phyloP scores from a whole-genome alignment of 1,139 yeast genomes.

The Debaryomyces subglobosus region DNA sequence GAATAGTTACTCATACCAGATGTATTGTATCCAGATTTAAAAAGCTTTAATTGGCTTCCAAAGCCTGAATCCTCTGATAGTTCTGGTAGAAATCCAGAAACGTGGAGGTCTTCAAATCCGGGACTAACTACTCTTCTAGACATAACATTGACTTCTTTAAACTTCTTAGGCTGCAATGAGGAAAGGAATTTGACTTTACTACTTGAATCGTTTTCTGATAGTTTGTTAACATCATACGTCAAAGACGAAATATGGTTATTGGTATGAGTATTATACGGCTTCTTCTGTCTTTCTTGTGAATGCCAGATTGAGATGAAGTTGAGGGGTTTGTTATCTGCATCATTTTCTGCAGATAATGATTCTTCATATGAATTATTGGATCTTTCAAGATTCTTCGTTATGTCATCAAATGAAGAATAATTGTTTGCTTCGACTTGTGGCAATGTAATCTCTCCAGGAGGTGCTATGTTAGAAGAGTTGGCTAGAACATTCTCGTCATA shows the following conservation, averaged over 20 bases:
- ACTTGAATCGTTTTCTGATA: constrained; percentile 8
- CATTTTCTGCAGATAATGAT: constrained; percentile 48
- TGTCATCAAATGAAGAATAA: constrained; percentile 42
- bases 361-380: constrained; percentile 39
- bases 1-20: constrained; percentile 21
- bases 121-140: constrained; percentile 48
- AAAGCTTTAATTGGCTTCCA: constrained; percentile 39
- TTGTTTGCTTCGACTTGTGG: constrained; percentile 41
- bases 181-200: constrained; percentile 25
- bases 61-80: constrained; percentile 53
- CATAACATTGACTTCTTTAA: constrained; percentile 48
- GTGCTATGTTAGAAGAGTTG: constrained; percentile 48
- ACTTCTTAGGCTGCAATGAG: constrained; percentile 32
- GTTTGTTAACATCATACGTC: constrained; percentile 2
- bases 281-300: constrained; percentile 34
- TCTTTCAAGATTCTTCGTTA: constrained; percentile 29
- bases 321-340: constrained; percentile 31
- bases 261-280: constrained; percentile 15
- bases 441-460: constrained; percentile 40
- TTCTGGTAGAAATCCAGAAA: constrained; percentile 48
- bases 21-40: constrained; percentile 23
- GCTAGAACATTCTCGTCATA: constrained; percentile 29
- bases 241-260: constrained; percentile 13
- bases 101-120: constrained; percentile 39
- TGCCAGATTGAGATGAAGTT: constrained; percentile 49